Evolutionary conservation across 2,329 filamentous ascomycete genomes (phyloP), one percentile per base, ranked within the genome.

Genomic region (Phoma sp.): DNA sequence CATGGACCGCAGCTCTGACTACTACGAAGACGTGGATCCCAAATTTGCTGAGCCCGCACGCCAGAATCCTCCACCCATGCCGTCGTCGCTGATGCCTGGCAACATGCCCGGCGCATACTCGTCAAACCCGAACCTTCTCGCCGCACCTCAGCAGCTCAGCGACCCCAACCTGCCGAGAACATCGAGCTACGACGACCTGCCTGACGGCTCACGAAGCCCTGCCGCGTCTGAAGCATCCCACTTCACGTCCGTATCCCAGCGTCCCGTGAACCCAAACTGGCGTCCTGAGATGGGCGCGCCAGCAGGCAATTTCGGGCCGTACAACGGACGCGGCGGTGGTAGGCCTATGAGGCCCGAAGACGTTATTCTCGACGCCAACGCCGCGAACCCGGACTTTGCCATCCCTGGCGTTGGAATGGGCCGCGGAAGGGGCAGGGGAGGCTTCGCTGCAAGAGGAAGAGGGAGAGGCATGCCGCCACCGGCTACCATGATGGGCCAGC

Each of bases 21-120:
- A 98, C 77, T 96, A 96, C 71, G 95, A 98, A 81, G 94, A 98
- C 73, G 86, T 96, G 12, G 92, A 96, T 63, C 92, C 94, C 39
- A 90, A 88, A 52, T 98, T 97, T 69, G 89, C 87, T 31, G 83
- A 85, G 52, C 76, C 77, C 24, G 50, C 64, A 59, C 63, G 55
- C 50, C 53, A 50, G 35, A 62, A 58, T 40, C 58, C 64, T 21
- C 63, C 74, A 69, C 64, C 65, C 50, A 55, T 74, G 53, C 71
- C 74, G 43, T 56, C 69, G 47, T 60, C 74, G 32, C 63, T 73
- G 51, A 57, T 68, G 25, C 54, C 53, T 1, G 51, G 51, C 10
- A 43, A 43, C 29, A 68, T 76, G 45, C 74, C 76, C 37, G 69
- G 67, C 56, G 57, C 72, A 57, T 73, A 72, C 50, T 57, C 72